Base-by-base conservation (phyloP, 2,329 filamentous ascomycete species). In the Penicillium sp. region DNA sequence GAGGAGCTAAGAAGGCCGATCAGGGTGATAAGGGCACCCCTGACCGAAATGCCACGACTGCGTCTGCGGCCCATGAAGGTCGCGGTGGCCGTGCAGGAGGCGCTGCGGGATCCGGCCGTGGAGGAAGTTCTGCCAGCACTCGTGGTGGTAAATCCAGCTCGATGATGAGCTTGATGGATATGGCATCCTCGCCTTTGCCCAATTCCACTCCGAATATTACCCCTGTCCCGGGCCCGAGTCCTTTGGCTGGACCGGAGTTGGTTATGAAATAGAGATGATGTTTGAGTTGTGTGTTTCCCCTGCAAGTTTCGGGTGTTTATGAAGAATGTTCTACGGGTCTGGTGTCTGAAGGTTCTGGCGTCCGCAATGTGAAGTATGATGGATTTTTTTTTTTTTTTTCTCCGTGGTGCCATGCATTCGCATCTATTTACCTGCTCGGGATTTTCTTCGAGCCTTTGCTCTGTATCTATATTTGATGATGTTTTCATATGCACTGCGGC, bases 1-100 rank as follows among this genome's bases (percentile, higher is more conserved):
- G 93, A 43, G 88, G 91, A 64, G 95, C 90, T 39, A 96, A 96
- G 73, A 89, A 90, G 37, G 90, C 93, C 70, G 90, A 91, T 67
- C 87, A 88, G 60, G 85, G 88, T 69, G 87, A 91, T 75, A 91
- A 96, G 68, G 84, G 85, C 45, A 91, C 96, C 73, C 95, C 95
- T 78, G 81, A 87, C 7, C 89, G 92, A 62, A 82, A 54, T n/a
- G 55, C 65, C 21, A 54, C 61, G 1, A 56, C 59, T 14, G 58
- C 61, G 9, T 66, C 70, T 1, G 37, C 65, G 16, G 33, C 55
- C 16, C 62, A 70, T 4, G 66, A 72, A 51, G 63, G 71, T 16
- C 65, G 69, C 24, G 68, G 67, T 42, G 68, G 68, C 3, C 66
- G 68, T 45, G 56, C 59, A 21, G 65, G 71, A 31, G 63, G 68